Base-by-base conservation (phyloP, 2,329 filamentous ascomycete species). In the Diaporthe helianthi region DNA sequence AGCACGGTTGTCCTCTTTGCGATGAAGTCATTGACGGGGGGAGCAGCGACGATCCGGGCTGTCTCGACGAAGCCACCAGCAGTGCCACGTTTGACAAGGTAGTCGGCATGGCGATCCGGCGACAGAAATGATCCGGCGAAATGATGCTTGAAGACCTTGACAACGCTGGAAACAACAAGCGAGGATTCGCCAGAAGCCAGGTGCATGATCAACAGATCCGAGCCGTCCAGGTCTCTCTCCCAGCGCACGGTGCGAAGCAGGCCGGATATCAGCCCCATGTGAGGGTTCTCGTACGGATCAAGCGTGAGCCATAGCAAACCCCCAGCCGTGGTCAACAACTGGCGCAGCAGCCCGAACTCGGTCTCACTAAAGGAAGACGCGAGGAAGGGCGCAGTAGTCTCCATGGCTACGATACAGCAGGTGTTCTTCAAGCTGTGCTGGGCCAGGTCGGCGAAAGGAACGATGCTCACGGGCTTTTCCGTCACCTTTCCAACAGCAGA, bases 281-380 rank as follows among this genome's bases (percentile, higher is more conserved):
- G 71, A 2, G 79, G 79, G 6, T 75, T 68, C 17, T 73, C 53
- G 36, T 73, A 70, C 0, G 74, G 69, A 46, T 77, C 76, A 2
- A 72, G 73, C 3, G 79, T 80, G 26, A 81, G 69, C 79, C 79
- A 81, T 9, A 81, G 71, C 13, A 80, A 65, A 0, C 72, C 71
- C 63, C 72, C 71, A 71, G 71, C 73, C 9, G 69, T 75, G 13
- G 75, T 71, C 38, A 79, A 69, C 17, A 79, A 53, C 12, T 75
- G 73, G 12, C 74, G 74, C 53, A 79, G 70, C 22, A 66, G 71
- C 8, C 71, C 72, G 69, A 77, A 77, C 64, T 75, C 74, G 19
- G 69, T 63, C 6, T 74, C 71, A 10, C 72, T 74, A 31, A 75
- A 72, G 15, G 72, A 68, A 38, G 67, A 61, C 10, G 66, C 15